Conservation (phyloP, 2,329 filamentous ascomycete genomes). For the Dissoconium aciculare region DNA sequence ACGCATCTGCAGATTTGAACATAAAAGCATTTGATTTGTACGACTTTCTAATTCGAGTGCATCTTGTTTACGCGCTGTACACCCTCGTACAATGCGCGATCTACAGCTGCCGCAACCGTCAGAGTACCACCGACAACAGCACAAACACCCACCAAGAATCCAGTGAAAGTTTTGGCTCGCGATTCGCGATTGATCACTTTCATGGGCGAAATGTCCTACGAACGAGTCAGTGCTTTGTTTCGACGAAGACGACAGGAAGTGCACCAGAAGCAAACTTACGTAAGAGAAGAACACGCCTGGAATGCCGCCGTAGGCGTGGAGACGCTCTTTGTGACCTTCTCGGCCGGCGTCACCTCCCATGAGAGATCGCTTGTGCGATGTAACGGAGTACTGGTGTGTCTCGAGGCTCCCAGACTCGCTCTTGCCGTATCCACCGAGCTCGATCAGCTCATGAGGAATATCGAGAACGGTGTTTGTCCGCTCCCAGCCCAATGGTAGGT, state of each 20-base stretch:
- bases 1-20: no score
- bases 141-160: slow-evolving; percentile 86
- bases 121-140: slow-evolving; percentile 88
- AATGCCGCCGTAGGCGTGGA: slow-evolving; percentile 82
- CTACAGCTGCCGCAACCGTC: slow-evolving; percentile 86
- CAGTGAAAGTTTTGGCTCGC: slow-evolving; percentile 72
- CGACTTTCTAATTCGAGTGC: slow-evolving; percentile 41
- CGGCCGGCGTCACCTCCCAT: slow-evolving; percentile 67
- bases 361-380: slow-evolving; percentile 84
- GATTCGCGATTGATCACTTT: slow-evolving; percentile 97
- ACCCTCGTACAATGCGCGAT: slow-evolving; percentile 84
- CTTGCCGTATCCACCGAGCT: slow-evolving; percentile 54
- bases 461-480: slow-evolving; percentile 33
- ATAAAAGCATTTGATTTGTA: no score
- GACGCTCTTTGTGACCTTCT: slow-evolving; percentile 80
- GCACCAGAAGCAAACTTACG: no score
- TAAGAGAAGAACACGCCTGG: slow-evolving; percentile 98
- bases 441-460: slow-evolving; percentile 35
- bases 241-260: slow-evolving; percentile 86
- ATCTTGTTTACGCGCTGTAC: slow-evolving; percentile 74
- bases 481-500: slow-evolving; percentile 82
- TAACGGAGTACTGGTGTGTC: slow-evolving; percentile 96
- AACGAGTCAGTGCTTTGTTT: slow-evolving; percentile 14
- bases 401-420: slow-evolving; percentile 63
- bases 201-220: slow-evolving; percentile 85